Evolutionary conservation across 352 stramenopile species (phyloP), one percentile per base, ranked within the genome.

Genomic region (Globisporangium irregulare): DNA sequence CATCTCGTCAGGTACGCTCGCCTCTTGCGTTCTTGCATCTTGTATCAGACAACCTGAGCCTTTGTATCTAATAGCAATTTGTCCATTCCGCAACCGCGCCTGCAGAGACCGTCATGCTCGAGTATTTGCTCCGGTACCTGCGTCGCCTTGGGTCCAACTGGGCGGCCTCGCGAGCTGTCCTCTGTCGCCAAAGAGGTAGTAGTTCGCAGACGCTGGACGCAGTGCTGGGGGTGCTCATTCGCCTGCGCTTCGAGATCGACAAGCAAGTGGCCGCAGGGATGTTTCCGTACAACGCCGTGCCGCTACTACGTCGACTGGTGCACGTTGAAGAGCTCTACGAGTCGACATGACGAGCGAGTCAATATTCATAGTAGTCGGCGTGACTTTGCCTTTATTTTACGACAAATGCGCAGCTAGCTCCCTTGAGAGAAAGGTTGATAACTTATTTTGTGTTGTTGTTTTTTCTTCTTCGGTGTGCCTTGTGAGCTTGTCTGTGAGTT

Each of bases 21-120:
- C 32, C 38, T 32, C 27, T 32, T 32, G 27, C 38, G 18, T 60
- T 29, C 55, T 43, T 60, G 27, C 27, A 32, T 27, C 27, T 60
- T 46, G 18, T 22, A 22, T 60, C n/a, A 4, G 8, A 22, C 18
- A 7, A 51, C 15, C n/a, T 27, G 7, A 8, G 8, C 15, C 43
- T 5, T 7, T 22, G 3, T 29, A 24, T 43, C 27, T 41, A 1
- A 18, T 58, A 36, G 32, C 6, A 22, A 5, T 15, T 22, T 22
- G 32, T 36, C 22, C 20, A 20, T 7, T 46, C 18, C 12, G 9
- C 55, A n/a, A 43, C 8, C 54, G 14, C 22, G 27, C 22, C 41
- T 50, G 41, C 38, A 92, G 85, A 93, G 74, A 93, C 85, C 5
- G 43, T 62, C 57, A 91, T 88, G 78, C 74, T 93, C 2, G 74